phyloP scores from a whole-genome alignment of 169 alveolate genomes.

The Cryptosporidium xiaoi region DNA sequence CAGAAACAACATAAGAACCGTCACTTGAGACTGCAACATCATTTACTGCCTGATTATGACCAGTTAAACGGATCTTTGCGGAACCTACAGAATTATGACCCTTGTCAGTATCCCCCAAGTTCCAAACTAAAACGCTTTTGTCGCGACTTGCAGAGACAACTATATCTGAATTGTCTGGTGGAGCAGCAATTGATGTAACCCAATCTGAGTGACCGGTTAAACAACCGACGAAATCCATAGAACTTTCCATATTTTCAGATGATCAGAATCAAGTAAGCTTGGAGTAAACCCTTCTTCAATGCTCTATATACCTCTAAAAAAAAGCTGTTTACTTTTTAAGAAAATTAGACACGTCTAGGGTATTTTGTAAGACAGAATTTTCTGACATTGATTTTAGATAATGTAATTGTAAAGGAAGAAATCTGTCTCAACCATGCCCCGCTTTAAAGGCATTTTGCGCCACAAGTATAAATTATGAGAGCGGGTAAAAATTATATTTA shows the following conservation, averaged over 20 bases:
- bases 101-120: constrained; percentile 81
- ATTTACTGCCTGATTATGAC: constrained; percentile 93
- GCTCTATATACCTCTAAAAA: constrained; percentile 13
- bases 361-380: constrained; percentile 50
- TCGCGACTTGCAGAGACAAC: constrained; percentile 93
- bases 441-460: constrained; percentile 27
- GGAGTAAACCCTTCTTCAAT: constrained; percentile 7
- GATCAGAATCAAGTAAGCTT: not conserved
- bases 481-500: not conserved
- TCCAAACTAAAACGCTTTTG: constrained; percentile 86
- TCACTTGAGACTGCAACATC: constrained; percentile 93
- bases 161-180: constrained; percentile 89
- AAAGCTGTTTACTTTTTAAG: not conserved
- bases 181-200: constrained; percentile 95
- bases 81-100: constrained; percentile 85
- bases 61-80: constrained; percentile 86
- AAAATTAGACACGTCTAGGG: constrained; percentile 51
- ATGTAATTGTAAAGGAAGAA: not conserved
- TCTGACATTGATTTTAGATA: constrained; percentile 4
- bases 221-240: constrained; percentile 64
- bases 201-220: constrained; percentile 90
- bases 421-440: constrained; percentile 51
- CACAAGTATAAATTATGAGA: not conserved
- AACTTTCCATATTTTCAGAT: constrained; percentile 43
- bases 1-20: constrained; percentile 93